Base-by-base conservation (phyloP, 2,329 filamentous ascomycete genomes). In the Penicillium aurantiogriseum region DNA sequence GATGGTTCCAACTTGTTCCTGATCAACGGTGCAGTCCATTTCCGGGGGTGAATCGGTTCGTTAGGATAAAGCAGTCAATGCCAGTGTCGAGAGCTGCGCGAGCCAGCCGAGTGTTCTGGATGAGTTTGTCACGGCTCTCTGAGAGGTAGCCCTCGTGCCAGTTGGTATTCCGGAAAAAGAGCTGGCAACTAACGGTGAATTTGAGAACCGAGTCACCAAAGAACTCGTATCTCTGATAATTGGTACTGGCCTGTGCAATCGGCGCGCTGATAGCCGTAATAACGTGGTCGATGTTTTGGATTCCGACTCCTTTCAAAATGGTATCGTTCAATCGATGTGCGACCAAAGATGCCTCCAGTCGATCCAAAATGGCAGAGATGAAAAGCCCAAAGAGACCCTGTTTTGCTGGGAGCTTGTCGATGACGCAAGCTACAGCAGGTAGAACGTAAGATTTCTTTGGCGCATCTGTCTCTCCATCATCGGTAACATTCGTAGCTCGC, bases 221-320 rank as follows among this genome's bases (percentile, higher is more conserved):
- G 64, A 95, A 95, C 70, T 97, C 94, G 0, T 96, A 78, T 3
- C 89, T 81, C 66, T 97, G 89, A 69, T 97, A 97, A 62, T 96
- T 83, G 0, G 80, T 81, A 1, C 76, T 71, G 47, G 87, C 85
- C 2, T 73, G 69, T 0, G 90, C 85, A 1, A 79, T 80, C 0
- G 87, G 84, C 0, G 90, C 79, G 50, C 83, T 89, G 49, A 95
- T 87, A 1, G 92, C 91, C 10, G 85, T 86, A 1, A 86, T 70
- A 0, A 95, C 69, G 35, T 88, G 76, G 0, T 76, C 73, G 3
- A 84, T 62, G 61, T 88, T 73, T 0, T 72, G 71, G 36, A 93
- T 82, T 0, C 71, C 68, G 1, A 91, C 73, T 2, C 76, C 70
- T 15, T 71, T 68, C 2, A 92, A 73, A 2, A 86, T 63, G 0